Conservation (phyloP, 257 asterid genomes). For the Misopates orontium region DNA sequence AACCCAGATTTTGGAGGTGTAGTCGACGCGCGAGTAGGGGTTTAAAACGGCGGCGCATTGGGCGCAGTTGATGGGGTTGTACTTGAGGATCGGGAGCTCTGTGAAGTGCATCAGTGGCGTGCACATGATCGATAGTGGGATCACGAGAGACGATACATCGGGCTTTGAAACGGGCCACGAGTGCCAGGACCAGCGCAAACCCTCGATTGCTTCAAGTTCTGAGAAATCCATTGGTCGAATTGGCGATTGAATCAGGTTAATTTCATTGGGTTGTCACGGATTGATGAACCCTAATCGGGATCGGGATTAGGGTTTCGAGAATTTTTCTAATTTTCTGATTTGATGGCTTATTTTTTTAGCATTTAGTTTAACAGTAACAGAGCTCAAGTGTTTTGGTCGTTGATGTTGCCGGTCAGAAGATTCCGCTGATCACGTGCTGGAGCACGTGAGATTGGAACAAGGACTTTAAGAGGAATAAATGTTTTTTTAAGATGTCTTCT, state of each 20-base stretch:
- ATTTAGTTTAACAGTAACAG: background rate
- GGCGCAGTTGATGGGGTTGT: constrained; percentile 73
- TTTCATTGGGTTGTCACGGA: constrained; percentile 29
- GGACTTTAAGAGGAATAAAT: too few relatives aligned
- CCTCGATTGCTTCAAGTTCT: constrained; percentile 93
- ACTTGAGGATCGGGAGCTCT: constrained; percentile 79
- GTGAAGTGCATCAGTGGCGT: constrained; percentile 67
- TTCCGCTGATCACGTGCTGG: too few relatives aligned
- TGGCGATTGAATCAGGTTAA: constrained; percentile 10
- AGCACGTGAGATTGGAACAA: background rate
- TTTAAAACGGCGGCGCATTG: constrained; percentile 74
- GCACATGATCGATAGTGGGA: constrained; percentile 86
- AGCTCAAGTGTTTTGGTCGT: background rate
- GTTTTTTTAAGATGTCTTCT: too few relatives aligned
- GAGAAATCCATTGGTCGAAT: constrained; percentile 68
- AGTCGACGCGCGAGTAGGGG: constrained; percentile 91
- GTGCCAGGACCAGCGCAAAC: constrained; percentile 97
- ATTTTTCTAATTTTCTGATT: background rate
- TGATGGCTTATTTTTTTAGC: background rate
- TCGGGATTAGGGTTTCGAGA: constrained; percentile 18
- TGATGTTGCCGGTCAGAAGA: background rate
- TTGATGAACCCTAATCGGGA: constrained; percentile 21
- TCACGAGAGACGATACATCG: constrained; percentile 57
- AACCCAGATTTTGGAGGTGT: constrained; percentile 61
- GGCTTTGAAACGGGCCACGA: constrained; percentile 84